A percentile compares a stretch with the other conserved stretches of the same genome.
These are phyloP conservation scores for Tuber melanosporum DNA, from an alignment of 495 filamentous ascomycete species.

Conservation along the genomic window DNA sequence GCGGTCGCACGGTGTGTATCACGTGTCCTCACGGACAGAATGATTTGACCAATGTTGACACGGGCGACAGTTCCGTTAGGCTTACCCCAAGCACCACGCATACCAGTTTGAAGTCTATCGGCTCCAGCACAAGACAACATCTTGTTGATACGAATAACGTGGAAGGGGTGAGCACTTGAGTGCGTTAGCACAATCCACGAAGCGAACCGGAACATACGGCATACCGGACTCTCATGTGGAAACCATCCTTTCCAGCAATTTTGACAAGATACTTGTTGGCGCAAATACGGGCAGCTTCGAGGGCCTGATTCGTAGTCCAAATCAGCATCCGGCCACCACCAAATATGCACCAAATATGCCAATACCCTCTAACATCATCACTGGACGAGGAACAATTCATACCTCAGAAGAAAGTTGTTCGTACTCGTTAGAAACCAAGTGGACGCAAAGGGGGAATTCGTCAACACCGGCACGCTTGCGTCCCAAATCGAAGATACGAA, in stretches of 20 bases:
- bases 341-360: neutral
- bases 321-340: conserved; percentile 12
- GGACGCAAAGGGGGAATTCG: conserved; percentile 96
- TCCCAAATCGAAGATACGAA: conserved; percentile 98
- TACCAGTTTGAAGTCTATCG: conserved; percentile 99
- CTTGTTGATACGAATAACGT: conserved; percentile 99
- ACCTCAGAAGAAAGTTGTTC: conserved; percentile 94
- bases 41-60: conserved; percentile 98
- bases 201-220: neutral
- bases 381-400: conserved; percentile 5
- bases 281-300: conserved; percentile 98
- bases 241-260: conserved; percentile 93
- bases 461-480: conserved; percentile 97
- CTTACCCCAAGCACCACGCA: conserved; percentile 99
- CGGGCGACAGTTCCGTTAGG: conserved; percentile 95
- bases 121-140: conserved; percentile 99
- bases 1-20: conserved; percentile 82
- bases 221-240: conserved; percentile 85
- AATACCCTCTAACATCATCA: neutral
- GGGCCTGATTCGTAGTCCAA: conserved; percentile 48
- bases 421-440: conserved; percentile 99
- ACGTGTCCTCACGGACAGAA: conserved; percentile 92
- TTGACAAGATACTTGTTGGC: conserved; percentile 99
- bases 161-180: conserved; percentile 89
- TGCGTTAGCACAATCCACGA: conserved; percentile 9